Evolutionary conservation across 208 protist species (phyloP).

Genomic region (Crithidia bombi): DNA sequence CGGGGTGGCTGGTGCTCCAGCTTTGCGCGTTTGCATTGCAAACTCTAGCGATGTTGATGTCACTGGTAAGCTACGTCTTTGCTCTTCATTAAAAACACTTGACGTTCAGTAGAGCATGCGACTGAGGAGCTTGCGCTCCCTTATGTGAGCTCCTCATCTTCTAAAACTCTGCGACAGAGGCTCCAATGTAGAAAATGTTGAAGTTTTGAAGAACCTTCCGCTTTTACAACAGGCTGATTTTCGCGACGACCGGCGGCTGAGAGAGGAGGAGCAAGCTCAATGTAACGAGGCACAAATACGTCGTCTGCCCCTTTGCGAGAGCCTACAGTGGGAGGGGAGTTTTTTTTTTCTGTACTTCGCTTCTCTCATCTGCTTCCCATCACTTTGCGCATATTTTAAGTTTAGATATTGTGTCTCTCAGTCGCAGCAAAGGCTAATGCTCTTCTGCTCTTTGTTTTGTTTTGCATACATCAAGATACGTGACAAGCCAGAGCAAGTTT

Average conservation of each 20-base stretch:
- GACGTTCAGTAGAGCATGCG: slow-evolving; percentile 4
- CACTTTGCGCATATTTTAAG: too few relatives aligned
- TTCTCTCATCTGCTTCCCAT: too few relatives aligned
- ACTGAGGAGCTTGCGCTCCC: neutral
- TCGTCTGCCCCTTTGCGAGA: too few relatives aligned
- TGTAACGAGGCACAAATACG: too few relatives aligned
- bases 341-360: too few relatives aligned
- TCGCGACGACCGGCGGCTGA: neutral
- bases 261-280: neutral
- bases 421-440: too few relatives aligned
- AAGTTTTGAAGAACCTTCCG: neutral
- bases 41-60: neutral
- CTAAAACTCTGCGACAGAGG: neutral
- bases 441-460: too few relatives aligned
- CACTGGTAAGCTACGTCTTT: neutral
- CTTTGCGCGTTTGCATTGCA: neutral
- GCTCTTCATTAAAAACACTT: neutral
- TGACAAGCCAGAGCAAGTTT: too few relatives aligned
- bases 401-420: too few relatives aligned
- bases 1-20: neutral
- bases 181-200: neutral
- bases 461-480: too few relatives aligned
- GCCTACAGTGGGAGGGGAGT: too few relatives aligned
- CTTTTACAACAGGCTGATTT: neutral
- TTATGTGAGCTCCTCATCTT: neutral